phyloP scores from a whole-genome alignment of 495 filamentous ascomycete genomes.

The Pseudotulostoma volvatum region DNA sequence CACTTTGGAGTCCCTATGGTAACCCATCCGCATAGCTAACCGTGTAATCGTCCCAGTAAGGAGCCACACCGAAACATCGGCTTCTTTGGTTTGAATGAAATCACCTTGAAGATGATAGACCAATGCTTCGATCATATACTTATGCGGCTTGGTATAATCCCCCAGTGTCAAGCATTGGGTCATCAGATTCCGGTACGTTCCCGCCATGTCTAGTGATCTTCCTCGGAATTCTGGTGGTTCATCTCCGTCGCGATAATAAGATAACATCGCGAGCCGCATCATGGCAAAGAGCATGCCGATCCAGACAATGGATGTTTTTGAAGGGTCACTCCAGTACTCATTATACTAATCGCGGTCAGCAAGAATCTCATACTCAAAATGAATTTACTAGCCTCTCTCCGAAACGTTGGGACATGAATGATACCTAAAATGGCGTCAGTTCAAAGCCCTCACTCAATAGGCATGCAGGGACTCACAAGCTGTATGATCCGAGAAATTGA shows the following conservation, averaged over 20 bases:
- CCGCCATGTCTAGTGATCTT: constrained; percentile 59
- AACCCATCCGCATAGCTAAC: constrained; percentile 86
- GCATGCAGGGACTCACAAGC: constrained; percentile 47
- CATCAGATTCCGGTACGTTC: constrained; percentile 61
- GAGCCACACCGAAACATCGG: constrained; percentile 70
- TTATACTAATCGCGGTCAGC: constrained; percentile 41
- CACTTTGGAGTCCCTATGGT: constrained; percentile 78
- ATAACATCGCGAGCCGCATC: constrained; percentile 78
- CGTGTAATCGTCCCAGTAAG: constrained; percentile 66
- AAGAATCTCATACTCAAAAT: not conserved
- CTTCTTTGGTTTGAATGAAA: constrained; percentile 59
- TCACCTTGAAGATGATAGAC: constrained; percentile 74
- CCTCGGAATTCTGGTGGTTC: constrained; percentile 69
- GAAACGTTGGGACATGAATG: constrained; percentile 74
- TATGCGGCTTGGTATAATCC: constrained; percentile 77
- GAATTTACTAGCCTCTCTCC: constrained; percentile 48
- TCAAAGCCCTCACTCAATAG: no score
- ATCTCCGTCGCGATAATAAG: constrained; percentile 77
- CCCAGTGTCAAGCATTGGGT: constrained; percentile 77
- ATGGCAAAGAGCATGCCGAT: constrained; percentile 77
- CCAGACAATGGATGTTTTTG: constrained; percentile 70
- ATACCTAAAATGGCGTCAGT: constrained; percentile 36
- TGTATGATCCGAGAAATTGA: constrained; percentile 56
- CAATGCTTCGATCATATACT: constrained; percentile 77
- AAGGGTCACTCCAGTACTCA: constrained; percentile 72